Evolutionary conservation across 2,329 filamentous ascomycete genomes (phyloP), one percentile per base, ranked within the genome.

Genomic region (Fusarium goolgardi): DNA sequence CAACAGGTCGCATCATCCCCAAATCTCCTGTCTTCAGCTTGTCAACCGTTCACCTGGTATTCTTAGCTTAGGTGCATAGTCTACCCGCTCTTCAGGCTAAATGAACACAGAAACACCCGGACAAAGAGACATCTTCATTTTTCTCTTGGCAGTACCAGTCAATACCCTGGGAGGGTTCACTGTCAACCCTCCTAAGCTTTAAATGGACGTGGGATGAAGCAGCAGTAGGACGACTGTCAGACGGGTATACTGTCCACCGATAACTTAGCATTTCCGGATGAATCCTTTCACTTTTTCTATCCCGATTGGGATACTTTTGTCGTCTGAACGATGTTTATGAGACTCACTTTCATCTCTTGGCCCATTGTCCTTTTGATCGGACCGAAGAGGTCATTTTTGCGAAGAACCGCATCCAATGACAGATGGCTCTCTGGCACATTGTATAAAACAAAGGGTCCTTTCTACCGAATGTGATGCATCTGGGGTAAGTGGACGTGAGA

Each of bases 31-130:
- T 40, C 40, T 11, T 63, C 59, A 63, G 59, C 59, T 63, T 8
- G 13, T 63, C 43, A 44, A 63, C 58, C 58, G 27, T 63, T 32
- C 59, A 44, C 37, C 32, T 63, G 59, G 59, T 47, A 62, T 40
- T 9, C 37, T 32, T 46, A 37, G 41, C 20, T 27, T 27, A 35
- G 40, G 43, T 55, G 52, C 47, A 40, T 40, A 51, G 47, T 51
- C 23, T 51, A 55, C 41, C 40, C 39, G 29, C 56, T 43, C 21
- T 63, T 63, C 59, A 63, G 58, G 59, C 59, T 63, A 63, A 63
- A 63, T 39, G 16, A 8, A 20, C 15, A 35, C 12, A 6, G 11
- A 51, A 51, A 51, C 47, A 51, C 23, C 47, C 47, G 34, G 31
- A 23, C 31, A 18, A 29, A 23, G 13, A 13, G 11, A 53, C 20